phyloP scores from a whole-genome alignment of 2,329 filamentous ascomycete species.

The Talaromyces piceae region DNA sequence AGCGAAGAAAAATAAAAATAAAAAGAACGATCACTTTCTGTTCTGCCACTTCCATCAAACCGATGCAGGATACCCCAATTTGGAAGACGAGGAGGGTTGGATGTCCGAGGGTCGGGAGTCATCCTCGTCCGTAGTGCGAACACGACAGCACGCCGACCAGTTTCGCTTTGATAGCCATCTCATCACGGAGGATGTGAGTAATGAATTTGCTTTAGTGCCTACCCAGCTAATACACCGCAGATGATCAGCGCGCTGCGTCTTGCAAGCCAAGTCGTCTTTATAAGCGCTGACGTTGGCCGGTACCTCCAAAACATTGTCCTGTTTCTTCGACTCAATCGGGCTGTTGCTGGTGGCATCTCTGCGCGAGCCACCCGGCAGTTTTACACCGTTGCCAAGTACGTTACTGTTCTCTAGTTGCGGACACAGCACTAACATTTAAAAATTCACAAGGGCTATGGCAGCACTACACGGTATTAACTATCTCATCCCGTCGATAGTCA shows the following conservation, averaged over 20 bases:
- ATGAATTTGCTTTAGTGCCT: not conserved
- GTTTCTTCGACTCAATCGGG: conserved; percentile 81
- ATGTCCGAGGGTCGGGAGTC: conserved; percentile 29
- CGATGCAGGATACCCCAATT: conserved; percentile 63
- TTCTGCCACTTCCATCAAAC: conserved; percentile 78
- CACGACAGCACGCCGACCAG: conserved; percentile 7
- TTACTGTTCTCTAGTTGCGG: not conserved
- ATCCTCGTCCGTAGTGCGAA: conserved; percentile 31
- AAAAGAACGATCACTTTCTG: conserved; percentile 70
- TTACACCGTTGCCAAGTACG: conserved; percentile 54
- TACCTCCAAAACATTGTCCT: conserved; percentile 84
- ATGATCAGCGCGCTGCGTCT: conserved; percentile 52
- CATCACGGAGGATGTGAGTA: conserved; percentile 2
- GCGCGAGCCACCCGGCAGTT: conserved; percentile 74
- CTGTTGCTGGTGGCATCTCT: conserved; percentile 69
- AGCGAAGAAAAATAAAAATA: too few relatives aligned
- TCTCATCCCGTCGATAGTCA: conserved; percentile 75
- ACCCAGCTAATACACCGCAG: conserved; percentile 14
- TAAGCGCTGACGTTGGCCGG: conserved; percentile 69
- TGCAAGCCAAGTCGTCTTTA: conserved; percentile 51
- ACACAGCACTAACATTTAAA: conserved; percentile 15
- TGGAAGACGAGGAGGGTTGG: conserved; percentile 54
- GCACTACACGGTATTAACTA: conserved; percentile 74
- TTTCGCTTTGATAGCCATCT: not conserved
- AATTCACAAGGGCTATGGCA: conserved; percentile 56